Conservation (phyloP, 306 rosid genomes). For the Carpinus fangiana region DNA sequence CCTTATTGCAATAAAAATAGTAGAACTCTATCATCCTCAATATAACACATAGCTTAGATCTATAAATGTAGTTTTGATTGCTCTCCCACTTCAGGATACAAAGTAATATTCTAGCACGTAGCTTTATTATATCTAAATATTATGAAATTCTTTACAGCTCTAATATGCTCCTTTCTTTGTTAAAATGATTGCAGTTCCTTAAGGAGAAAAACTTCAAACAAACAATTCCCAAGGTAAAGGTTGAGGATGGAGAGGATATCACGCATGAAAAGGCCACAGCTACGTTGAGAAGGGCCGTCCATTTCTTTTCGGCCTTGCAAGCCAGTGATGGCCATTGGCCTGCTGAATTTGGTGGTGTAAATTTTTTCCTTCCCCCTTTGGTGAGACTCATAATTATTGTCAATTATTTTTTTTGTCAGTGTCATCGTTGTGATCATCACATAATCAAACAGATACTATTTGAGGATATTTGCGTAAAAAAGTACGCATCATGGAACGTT, state of each 20-base stretch:
- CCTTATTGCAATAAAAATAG: too few relatives aligned
- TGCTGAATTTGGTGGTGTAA: slow-evolving; percentile 11
- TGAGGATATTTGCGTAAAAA: too few relatives aligned
- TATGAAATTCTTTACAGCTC: too few relatives aligned
- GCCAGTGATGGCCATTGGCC: slow-evolving; percentile 29
- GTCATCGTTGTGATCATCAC: not conserved
- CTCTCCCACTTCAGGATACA: too few relatives aligned
- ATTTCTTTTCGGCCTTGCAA: slow-evolving; percentile 14
- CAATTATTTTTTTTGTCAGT: not conserved
- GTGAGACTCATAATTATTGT: not conserved
- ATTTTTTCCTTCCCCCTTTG: slow-evolving; percentile 18
- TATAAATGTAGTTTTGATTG: too few relatives aligned
- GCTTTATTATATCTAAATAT: too few relatives aligned
- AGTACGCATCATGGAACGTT: too few relatives aligned
- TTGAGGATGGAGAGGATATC: slow-evolving; percentile 12
- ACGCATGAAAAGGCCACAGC: not conserved
- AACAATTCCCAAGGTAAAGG: slow-evolving; percentile 1
- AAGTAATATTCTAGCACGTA: too few relatives aligned
- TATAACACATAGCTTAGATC: too few relatives aligned
- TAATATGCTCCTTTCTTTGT: too few relatives aligned
- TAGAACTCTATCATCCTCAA: too few relatives aligned
- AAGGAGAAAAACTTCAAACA: slow-evolving; percentile 21
- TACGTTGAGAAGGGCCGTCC: slow-evolving; percentile 10
- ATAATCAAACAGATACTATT: not conserved
- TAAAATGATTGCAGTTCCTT: slow-evolving; percentile 8